A percentile compares a stretch with the other conserved stretches of the same genome.
Conservation (phyloP, 2,329 filamentous ascomycete genomes). For the Blastomyces emzantsi region DNA sequence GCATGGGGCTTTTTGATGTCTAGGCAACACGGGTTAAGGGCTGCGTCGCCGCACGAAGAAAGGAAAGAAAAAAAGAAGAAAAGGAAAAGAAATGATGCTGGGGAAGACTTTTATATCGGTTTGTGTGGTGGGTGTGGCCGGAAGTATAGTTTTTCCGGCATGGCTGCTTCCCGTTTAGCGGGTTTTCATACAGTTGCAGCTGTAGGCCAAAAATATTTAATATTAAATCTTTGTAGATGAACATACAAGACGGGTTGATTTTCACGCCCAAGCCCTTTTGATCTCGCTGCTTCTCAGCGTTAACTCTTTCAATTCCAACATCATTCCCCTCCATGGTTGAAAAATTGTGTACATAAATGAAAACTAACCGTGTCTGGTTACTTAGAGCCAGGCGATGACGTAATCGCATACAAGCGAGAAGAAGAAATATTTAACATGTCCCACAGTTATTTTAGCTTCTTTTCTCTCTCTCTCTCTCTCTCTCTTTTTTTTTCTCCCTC, state of each 20-base stretch:
- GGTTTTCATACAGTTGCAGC: background rate
- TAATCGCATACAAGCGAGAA: background rate
- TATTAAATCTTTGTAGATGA: no score
- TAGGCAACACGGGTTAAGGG: constrained; percentile 71
- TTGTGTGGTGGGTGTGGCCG: background rate
- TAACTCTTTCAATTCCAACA: background rate
- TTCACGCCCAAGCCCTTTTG: background rate
- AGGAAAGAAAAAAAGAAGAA: constrained; percentile 44
- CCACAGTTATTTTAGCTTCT: constrained; percentile 10
- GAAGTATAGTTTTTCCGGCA: background rate
- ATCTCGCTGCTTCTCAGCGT: background rate
- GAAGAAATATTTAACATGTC: background rate
- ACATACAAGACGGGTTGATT: no score
- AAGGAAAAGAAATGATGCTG: constrained; percentile 13
- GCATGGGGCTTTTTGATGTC: constrained; percentile 33
- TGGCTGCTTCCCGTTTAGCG: constrained; percentile 14
- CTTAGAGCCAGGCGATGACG: background rate
- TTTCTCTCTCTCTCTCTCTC: constrained; percentile 24
- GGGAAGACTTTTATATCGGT: background rate
- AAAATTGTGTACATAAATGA: background rate
- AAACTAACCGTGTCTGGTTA: no score
- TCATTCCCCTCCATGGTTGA: background rate
- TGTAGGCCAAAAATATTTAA: no score
- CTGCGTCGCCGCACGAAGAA: constrained; percentile 75
- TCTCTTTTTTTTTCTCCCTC: constrained; percentile 26